Evolutionary conservation across 2,329 filamentous ascomycete species (phyloP), one percentile per base, ranked within the genome.

Genomic region (Claviceps arundinis): DNA sequence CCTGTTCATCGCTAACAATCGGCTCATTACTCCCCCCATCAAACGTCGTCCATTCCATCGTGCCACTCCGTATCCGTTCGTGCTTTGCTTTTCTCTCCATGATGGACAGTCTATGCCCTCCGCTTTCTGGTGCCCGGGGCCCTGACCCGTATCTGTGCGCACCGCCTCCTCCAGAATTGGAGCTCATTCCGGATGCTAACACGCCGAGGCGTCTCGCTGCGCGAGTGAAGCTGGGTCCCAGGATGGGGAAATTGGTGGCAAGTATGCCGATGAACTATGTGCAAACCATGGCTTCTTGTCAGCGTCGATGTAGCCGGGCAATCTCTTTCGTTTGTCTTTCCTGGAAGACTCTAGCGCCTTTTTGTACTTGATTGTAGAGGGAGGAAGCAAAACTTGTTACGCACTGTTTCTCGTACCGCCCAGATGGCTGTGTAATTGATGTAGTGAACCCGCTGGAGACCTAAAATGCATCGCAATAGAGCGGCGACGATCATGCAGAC

Each of bases 191-290:
- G 3, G 53, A 45, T 13, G 16, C 22, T 71, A 70, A 14, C 70
- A 58, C 2, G 68, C 68, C 37, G 68, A 70, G 53, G 16, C 11
- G 26, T 30, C 47, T 41, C 17, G 34, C 34, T 37, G 17, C 34
- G 17, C 47, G 51, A 19, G 34, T 6, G 9, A 34, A 6, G n/a
- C 16, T 16, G 11, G 48, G 48, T 22, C 48, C 48, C 13, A 49
- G 22, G 19, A 63, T 62, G 2, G 70, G 66, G n/a, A 65, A 62
- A 52, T 70, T 72, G 48, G 70, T 66, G 46, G 67, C 68, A 38
- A 73, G 64, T 48, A 72, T 68, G n/a, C 62, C 69, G 37, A 72
- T 65, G 43, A 73, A 71, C 65, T 70, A 48, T n/a, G n/a, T 13
- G 30, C 2, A 13, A 2, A 1, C 30, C 30, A 34, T 34, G 30